Conservation (phyloP, 345 rosid species). For the Noccaea caerulescens region DNA sequence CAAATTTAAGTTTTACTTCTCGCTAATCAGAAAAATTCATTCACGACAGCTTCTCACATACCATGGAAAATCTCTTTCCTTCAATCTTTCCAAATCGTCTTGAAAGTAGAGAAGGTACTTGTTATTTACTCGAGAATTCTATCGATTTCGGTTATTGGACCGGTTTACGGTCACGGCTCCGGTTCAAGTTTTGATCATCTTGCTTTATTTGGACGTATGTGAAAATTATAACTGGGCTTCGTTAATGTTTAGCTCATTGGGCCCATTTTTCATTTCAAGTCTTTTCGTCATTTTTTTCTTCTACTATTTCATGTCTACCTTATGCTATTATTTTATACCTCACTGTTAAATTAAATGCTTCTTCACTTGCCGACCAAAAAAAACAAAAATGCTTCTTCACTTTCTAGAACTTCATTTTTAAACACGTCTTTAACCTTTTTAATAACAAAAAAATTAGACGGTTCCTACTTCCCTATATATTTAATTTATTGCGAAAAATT, state of each 20-base stretch:
- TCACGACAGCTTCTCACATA: not conserved
- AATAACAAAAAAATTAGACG: not conserved
- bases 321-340: not conserved
- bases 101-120: not conserved
- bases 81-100: not conserved
- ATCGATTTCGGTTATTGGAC: not conserved
- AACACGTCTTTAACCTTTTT: not conserved
- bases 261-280: not conserved
- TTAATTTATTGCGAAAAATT: not conserved
- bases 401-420: not conserved
- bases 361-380: too few species aligned
- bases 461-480: constrained; percentile 15
- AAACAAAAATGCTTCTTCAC: not conserved
- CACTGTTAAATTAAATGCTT: constrained; percentile 4
- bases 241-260: not conserved
- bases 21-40: not conserved
- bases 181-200: constrained; percentile 7
- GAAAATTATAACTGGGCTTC: constrained; percentile 16
- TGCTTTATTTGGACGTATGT: not conserved
- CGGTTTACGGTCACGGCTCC: not conserved
- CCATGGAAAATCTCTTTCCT: not conserved
- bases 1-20: not conserved
- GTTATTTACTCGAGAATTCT: not conserved
- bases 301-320: not conserved
- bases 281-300: not conserved